Evolutionary conservation across 345 rosid genomes (phyloP).

Genomic region (Fremontodendron californicum): DNA sequence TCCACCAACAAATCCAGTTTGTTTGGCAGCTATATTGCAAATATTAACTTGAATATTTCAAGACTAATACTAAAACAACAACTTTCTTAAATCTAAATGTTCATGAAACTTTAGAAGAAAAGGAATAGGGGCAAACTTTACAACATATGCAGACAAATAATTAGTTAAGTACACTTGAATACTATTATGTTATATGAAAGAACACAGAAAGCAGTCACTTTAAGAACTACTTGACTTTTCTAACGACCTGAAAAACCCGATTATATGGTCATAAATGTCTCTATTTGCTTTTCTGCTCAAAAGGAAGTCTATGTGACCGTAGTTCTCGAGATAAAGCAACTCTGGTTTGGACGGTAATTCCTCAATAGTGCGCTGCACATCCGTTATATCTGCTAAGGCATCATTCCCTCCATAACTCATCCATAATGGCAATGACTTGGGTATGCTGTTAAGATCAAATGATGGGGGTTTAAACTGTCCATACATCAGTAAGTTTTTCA

Average conservation of each 20-base stretch:
- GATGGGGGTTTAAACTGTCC: slow-evolving; percentile 60
- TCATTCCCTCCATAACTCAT: slow-evolving; percentile 85
- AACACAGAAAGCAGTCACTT: slow-evolving; percentile 6
- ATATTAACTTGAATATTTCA: background rate
- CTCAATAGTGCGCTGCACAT: slow-evolving; percentile 57
- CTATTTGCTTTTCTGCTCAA: slow-evolving; percentile 52
- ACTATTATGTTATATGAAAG: background rate
- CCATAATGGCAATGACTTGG: slow-evolving; percentile 75
- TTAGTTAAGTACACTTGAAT: background rate
- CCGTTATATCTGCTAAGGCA: slow-evolving; percentile 61
- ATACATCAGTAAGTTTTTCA: slow-evolving; percentile 55
- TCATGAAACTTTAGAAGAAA: background rate
- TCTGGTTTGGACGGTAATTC: slow-evolving; percentile 54
- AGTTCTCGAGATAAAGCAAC: slow-evolving; percentile 64
- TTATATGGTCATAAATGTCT: slow-evolving; percentile 54
- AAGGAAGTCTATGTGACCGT: slow-evolving; percentile 74
- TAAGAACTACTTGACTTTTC: slow-evolving; percentile 40
- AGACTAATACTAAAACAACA: background rate
- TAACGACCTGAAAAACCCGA: slow-evolving; percentile 57
- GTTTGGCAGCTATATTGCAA: background rate
- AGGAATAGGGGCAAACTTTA: slow-evolving; percentile 3
- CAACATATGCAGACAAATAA: slow-evolving; percentile 19
- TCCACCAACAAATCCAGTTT: background rate
- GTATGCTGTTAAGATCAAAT: slow-evolving; percentile 59
- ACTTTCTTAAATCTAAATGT: background rate